A percentile compares a stretch with the other conserved stretches of the same genome.
These are phyloP conservation scores for Cutaneotrichosporon dermatis DNA, from an alignment of 1,284 basidiomycete genomes.

Conservation along the genomic window DNA sequence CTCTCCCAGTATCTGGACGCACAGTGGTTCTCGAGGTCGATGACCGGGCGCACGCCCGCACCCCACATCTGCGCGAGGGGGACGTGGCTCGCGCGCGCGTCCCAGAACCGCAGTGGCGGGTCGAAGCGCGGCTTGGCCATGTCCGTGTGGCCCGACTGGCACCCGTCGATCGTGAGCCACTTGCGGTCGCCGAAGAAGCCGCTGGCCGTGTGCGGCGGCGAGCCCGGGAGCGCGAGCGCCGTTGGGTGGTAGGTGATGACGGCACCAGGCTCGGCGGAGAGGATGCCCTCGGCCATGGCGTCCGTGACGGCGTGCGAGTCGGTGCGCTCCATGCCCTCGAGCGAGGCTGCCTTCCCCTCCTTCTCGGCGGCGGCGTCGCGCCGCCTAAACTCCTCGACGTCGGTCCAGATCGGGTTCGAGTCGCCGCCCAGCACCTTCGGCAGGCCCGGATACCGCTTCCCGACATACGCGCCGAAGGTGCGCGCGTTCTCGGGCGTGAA, in stretches of 20 bases:
- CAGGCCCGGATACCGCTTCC: conserved; percentile 22
- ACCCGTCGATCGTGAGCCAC: conserved; percentile 19
- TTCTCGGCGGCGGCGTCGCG: not conserved
- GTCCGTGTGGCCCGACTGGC: conserved; percentile 19
- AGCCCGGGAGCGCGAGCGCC: not conserved
- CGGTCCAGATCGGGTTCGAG: conserved; percentile 21
- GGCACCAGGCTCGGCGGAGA: conserved; percentile 4
- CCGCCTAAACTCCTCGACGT: not conserved
- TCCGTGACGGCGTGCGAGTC: conserved; percentile 8
- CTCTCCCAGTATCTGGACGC: too few species aligned
- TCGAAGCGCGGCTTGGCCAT: not conserved
- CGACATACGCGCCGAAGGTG: conserved; percentile 18
- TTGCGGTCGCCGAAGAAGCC: conserved; percentile 13
- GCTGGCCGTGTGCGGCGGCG: not conserved
- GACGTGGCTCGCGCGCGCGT: conserved; percentile 14
- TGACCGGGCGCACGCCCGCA: conserved; percentile 13
- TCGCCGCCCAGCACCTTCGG: conserved; percentile 26
- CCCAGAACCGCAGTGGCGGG: conserved; percentile 8
- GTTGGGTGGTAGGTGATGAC: conserved; percentile 19
- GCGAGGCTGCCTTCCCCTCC: not conserved
- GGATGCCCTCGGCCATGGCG: conserved; percentile 13
- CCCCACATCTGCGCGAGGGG: not conserved
- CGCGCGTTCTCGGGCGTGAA: conserved; percentile 16
- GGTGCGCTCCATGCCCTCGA: not conserved
- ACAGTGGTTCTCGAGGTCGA: conserved; percentile 26